Evolutionary conservation across 2,329 filamentous ascomycete species (phyloP), one percentile per base, ranked within the genome.

Genomic region (Talaromyces sp.): DNA sequence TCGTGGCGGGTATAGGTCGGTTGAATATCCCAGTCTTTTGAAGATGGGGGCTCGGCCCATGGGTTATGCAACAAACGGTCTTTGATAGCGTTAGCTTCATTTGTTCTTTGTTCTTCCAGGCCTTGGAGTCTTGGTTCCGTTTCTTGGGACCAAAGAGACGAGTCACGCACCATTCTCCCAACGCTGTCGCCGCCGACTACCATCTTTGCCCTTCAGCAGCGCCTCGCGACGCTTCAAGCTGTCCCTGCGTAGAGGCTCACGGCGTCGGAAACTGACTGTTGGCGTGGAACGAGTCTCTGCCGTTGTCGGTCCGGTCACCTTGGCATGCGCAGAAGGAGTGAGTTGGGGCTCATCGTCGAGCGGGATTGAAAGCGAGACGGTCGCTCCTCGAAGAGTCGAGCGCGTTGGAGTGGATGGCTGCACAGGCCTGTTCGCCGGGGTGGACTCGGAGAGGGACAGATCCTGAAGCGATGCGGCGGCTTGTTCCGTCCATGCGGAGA

Each of bases 41-140:
- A 86, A 40, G 88, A 80, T 0, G 94, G 94, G 0, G 92, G 90
- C 62, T 93, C 85, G 16, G 82, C 90, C 74, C 94, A 88, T 16
- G 94, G 94, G 55, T 97, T 94, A 72, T 86, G 84, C 51, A 96
- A 77, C 57, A 97, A 85, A 60, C 85, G 91, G 75, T 96, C 93
- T 95, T 69, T 49, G 52, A 49, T 48, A 47, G 35, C 36, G 60
- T 70, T 58, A 69, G 67, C 51, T 55, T 62, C n/a, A 13, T n/a
- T 19, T 8, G 14, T 14, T 43, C 24, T 51, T 29, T 45, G 32
- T 42, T 30, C n/a, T 32, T 22, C 40, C 29, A n/a, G 20, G 20
- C 36, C 35, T 20, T 39, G 35, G 22, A 27, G 24, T 27, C 4
- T 22, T 14, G 29, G n/a, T 8, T 41, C 20, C 29, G n/a, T n/a